These are phyloP conservation scores for Rhizopus microsporus DNA, from an alignment of 371 early-diverging fungal genomes.

Conservation along the genomic window DNA sequence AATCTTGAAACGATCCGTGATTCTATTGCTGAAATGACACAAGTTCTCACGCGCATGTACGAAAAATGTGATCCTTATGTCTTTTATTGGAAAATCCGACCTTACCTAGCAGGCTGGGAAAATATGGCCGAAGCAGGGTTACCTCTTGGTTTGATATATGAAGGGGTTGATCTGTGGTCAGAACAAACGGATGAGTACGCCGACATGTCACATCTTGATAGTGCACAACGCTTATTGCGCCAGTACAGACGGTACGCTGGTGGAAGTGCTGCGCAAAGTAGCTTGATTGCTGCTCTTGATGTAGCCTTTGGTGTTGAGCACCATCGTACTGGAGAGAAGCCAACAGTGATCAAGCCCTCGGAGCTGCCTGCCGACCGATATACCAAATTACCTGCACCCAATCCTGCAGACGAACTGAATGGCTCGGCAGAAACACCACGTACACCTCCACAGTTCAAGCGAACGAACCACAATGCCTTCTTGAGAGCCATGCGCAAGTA, in stretches of 20 bases:
- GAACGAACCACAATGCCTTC: slow-evolving; percentile 60
- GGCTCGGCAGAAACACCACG: slow-evolving; percentile 24
- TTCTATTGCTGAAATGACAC: slow-evolving; percentile 63
- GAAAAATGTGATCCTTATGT: slow-evolving; percentile 94
- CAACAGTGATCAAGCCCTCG: slow-evolving; percentile 20
- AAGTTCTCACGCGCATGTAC: slow-evolving; percentile 81
- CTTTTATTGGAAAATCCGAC: slow-evolving; percentile 93
- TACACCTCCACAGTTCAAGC: slow-evolving; percentile 44
- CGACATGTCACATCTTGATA: slow-evolving; percentile 58
- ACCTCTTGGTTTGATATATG: slow-evolving; percentile 88
- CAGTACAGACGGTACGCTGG: slow-evolving; percentile 84
- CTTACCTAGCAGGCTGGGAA: slow-evolving; percentile 93
- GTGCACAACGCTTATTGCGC: slow-evolving; percentile 55
- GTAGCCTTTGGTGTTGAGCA: slow-evolving; percentile 92
- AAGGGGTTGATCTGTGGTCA: slow-evolving; percentile 73
- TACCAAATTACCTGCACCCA: slow-evolving; percentile 36
- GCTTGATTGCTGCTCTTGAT: slow-evolving; percentile 92
- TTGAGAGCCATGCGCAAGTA: slow-evolving; percentile 91
- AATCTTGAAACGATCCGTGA: slow-evolving; percentile 60
- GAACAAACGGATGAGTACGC: slow-evolving; percentile 55
- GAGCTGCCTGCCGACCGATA: slow-evolving; percentile 32
- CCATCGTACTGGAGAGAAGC: slow-evolving; percentile 69
- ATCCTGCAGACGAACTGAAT: slow-evolving; percentile 40
- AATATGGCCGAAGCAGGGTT: slow-evolving; percentile 86
- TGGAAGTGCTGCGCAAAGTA: slow-evolving; percentile 94